These are phyloP conservation scores for Casaregolazyma suthepensis DNA, from an alignment of 1,139 yeast species.

Conservation along the genomic window DNA sequence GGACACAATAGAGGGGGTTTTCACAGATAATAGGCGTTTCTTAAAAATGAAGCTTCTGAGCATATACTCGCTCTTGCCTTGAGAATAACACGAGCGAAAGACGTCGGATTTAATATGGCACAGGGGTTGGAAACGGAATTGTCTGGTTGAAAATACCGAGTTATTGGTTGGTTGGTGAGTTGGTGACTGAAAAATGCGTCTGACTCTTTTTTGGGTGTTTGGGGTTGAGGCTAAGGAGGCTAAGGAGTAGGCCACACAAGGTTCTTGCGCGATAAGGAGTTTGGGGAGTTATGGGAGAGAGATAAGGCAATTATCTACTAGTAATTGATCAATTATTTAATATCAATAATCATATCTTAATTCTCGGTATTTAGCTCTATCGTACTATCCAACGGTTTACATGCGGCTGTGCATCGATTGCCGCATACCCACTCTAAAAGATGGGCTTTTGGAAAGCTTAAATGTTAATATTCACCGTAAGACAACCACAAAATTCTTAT, in stretches of 20 bases:
- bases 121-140: not conserved
- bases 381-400: too few relatives aligned
- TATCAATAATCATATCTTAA: too few relatives aligned
- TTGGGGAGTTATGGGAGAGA: not conserved
- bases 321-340: too few relatives aligned
- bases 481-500: too few relatives aligned
- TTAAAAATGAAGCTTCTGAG: not conserved
- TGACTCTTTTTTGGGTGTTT: not conserved
- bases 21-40: not conserved
- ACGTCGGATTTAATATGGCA: not conserved
- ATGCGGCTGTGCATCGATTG: too few relatives aligned
- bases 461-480: too few relatives aligned
- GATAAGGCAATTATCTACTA: too few relatives aligned
- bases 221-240: not conserved
- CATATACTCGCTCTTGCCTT: not conserved
- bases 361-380: too few relatives aligned
- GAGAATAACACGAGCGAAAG: not conserved
- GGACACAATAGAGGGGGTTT: conserved; percentile 26
- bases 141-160: not conserved
- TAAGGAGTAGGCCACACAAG: too few relatives aligned
- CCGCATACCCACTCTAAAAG: too few relatives aligned
- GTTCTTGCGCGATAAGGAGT: not conserved
- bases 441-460: too few relatives aligned
- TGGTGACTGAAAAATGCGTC: not conserved
- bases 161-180: not conserved